Evolutionary conservation across 495 filamentous ascomycete genomes (phyloP).

Genomic region (Peziza echinospora): DNA sequence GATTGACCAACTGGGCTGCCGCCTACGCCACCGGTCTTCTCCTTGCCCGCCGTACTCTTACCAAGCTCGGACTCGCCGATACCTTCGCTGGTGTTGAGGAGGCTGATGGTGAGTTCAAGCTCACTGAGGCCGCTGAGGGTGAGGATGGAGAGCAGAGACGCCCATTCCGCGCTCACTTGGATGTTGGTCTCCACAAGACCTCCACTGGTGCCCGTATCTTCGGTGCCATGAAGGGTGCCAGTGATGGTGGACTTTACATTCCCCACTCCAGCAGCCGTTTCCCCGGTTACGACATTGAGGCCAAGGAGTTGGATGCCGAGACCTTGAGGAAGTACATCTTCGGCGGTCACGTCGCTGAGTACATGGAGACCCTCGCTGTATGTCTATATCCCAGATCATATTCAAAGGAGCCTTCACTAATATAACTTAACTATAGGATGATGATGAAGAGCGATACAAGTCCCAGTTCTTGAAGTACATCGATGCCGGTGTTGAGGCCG

Average conservation of each 20-base stretch:
- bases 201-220: slow-evolving; percentile 97
- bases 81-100: slow-evolving; percentile 86
- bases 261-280: slow-evolving; percentile 98
- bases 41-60: slow-evolving; percentile 82
- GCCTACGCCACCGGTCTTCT: slow-evolving; percentile 93
- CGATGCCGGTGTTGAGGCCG: slow-evolving; percentile 87
- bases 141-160: slow-evolving; percentile 57
- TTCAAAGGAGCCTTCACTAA: no score
- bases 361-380: slow-evolving; percentile 96
- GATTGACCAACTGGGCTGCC: slow-evolving; percentile 98
- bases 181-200: slow-evolving; percentile 90
- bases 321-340: slow-evolving; percentile 97
- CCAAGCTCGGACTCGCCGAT: slow-evolving; percentile 87
- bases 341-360: slow-evolving; percentile 93
- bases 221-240: slow-evolving; percentile 98
- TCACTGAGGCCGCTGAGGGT: slow-evolving; percentile 78
- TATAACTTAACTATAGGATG: slow-evolving; percentile 36
- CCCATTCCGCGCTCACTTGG: slow-evolving; percentile 95
- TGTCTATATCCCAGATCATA: neutral
- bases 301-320: slow-evolving; percentile 90
- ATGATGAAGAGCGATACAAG: slow-evolving; percentile 99
- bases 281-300: slow-evolving; percentile 92
- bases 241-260: slow-evolving; percentile 88
- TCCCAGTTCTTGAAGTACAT: slow-evolving; percentile 93
- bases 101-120: slow-evolving; percentile 73